Conservation (phyloP, 2,329 filamentous ascomycete species). For the Trichoderma gracile region DNA sequence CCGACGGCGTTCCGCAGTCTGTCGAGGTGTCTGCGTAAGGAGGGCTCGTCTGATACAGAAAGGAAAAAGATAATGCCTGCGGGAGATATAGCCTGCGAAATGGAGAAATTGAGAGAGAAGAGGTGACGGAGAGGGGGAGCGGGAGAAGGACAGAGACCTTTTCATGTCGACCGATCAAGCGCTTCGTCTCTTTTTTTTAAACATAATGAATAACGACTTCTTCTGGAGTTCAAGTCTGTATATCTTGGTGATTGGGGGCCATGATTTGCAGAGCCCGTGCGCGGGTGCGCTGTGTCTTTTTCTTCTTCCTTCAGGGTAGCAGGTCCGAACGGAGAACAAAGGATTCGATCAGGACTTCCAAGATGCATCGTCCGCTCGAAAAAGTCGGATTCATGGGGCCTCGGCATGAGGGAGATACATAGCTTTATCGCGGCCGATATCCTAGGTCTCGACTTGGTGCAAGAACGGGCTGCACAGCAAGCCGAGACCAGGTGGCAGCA, state of each 20-base stretch:
- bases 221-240: neutral
- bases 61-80: neutral
- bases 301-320: neutral
- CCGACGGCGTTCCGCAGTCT: conserved; percentile 62
- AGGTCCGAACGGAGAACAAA: neutral
- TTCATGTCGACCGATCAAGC: neutral
- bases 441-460: too few relatives aligned
- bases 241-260: neutral
- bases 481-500: too few relatives aligned
- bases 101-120: too few relatives aligned
- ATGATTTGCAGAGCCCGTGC: neutral
- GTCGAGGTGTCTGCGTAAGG: conserved; percentile 46
- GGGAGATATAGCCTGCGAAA: neutral
- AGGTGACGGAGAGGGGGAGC: too few relatives aligned
- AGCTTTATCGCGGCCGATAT: too few relatives aligned
- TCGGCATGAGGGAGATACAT: too few relatives aligned
- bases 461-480: neutral
- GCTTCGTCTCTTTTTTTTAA: conserved; percentile 4
- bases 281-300: neutral
- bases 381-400: neutral
- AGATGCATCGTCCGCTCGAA: neutral
- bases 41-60: too few relatives aligned
- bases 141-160: too few relatives aligned
- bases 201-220: conserved; percentile 8
- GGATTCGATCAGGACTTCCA: too few relatives aligned